Evolutionary conservation across 345 rosid species (phyloP).

Genomic region (Capsella bursapastoris): DNA sequence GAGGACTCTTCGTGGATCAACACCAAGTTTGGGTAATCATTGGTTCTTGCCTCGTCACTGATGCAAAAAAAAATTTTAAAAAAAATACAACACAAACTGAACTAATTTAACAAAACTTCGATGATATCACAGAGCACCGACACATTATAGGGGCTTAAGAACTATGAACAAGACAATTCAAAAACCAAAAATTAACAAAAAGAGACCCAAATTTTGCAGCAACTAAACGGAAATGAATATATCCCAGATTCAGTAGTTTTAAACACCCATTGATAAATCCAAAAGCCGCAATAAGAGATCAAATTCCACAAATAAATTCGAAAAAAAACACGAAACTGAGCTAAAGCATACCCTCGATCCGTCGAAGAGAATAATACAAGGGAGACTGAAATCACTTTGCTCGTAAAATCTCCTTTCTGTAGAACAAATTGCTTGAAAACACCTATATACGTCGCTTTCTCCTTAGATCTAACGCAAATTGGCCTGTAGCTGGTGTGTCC

Average conservation of each 20-base stretch:
- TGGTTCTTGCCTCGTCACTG: conserved; percentile 35
- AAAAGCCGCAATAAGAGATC: conserved; percentile 19
- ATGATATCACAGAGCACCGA: conserved; percentile 38
- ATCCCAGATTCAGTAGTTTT: conserved; percentile 23
- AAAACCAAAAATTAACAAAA: conserved; percentile 7
- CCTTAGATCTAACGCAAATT: conserved; percentile 45
- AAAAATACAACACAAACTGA: neutral
- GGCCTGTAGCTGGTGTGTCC: conserved; percentile 33
- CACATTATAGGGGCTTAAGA: conserved; percentile 12
- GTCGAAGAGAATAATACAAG: conserved; percentile 1
- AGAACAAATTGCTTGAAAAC: conserved; percentile 5
- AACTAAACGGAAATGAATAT: conserved; percentile 20
- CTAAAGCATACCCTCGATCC: conserved; percentile 37
- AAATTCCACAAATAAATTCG: neutral
- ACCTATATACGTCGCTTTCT: conserved; percentile 21
- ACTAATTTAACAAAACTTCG: conserved; percentile 11
- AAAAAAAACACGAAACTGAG: conserved; percentile 20
- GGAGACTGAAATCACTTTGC: conserved; percentile 33
- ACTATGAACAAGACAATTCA: conserved; percentile 13
- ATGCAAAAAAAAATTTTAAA: neutral
- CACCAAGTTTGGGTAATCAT: conserved; percentile 51
- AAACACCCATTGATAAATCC: neutral
- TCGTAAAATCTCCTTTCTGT: conserved; percentile 19
- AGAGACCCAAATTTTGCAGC: conserved; percentile 22
- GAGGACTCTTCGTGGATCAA: conserved; percentile 36